Conservation (phyloP, 352 stramenopile species). For the Salisapilia sapeloensis region DNA sequence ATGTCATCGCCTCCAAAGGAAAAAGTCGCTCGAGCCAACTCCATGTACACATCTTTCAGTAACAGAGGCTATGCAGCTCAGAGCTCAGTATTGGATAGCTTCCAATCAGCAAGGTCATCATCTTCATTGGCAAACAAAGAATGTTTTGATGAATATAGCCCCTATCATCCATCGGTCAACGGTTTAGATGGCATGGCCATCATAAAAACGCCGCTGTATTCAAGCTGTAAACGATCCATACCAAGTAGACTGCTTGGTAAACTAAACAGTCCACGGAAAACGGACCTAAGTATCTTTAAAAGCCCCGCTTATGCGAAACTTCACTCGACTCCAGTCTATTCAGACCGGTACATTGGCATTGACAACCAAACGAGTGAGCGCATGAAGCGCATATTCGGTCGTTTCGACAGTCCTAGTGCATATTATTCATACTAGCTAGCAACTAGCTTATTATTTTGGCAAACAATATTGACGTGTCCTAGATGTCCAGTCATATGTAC, state of each 20-base stretch:
- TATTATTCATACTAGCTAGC: neutral
- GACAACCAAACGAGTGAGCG: constrained; percentile 59
- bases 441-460: constrained; percentile 1
- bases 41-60: too few species aligned
- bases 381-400: constrained; percentile 57
- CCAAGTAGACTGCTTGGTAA: too few species aligned
- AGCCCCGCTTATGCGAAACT: constrained; percentile 28
- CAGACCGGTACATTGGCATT: constrained; percentile 61
- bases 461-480: too few species aligned
- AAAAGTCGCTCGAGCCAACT: too few species aligned
- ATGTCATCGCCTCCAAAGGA: too few species aligned
- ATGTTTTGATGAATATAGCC: constrained; percentile 71
- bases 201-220: too few species aligned
- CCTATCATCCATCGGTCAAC: constrained; percentile 62
- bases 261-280: constrained; percentile 15
- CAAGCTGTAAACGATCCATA: too few species aligned
- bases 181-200: neutral
- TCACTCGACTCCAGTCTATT: constrained; percentile 29
- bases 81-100: too few species aligned
- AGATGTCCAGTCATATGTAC: too few species aligned
- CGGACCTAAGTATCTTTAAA: constrained; percentile 69
- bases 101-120: too few species aligned
- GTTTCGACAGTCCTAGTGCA: constrained; percentile 17
- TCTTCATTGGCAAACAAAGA: too few species aligned
- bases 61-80: too few species aligned